These are phyloP conservation scores for Mycena kentingensis DNA, from an alignment of 768 basidiomycete genomes.

Conservation along the genomic window DNA sequence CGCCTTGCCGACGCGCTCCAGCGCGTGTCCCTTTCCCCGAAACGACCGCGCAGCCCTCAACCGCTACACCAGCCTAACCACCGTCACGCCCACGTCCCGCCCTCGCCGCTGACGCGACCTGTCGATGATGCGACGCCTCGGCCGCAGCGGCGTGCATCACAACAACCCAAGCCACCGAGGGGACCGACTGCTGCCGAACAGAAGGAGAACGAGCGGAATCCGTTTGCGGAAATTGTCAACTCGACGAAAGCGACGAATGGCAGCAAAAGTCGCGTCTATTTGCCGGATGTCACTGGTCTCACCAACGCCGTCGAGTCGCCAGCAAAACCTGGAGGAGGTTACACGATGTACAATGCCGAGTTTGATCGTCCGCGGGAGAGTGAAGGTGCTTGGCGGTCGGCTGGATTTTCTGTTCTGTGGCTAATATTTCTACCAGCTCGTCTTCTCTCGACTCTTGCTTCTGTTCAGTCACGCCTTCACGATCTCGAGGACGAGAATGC, in stretches of 20 bases:
- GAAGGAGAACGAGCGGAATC: conserved; percentile 34
- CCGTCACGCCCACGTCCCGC: conserved; percentile 32
- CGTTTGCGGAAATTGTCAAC: conserved; percentile 40
- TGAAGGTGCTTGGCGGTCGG: conserved; percentile 52
- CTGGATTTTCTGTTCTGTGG: neutral
- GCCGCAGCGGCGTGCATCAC: conserved; percentile 37
- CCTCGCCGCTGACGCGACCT: conserved; percentile 17
- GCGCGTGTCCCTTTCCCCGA: conserved; percentile 73
- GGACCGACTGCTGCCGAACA: conserved; percentile 51
- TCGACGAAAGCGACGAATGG: conserved; percentile 25
- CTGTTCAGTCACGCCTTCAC: conserved; percentile 67
- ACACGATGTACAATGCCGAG: conserved; percentile 50
- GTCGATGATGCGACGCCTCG: conserved; percentile 18
- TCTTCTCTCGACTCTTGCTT: conserved; percentile 59
- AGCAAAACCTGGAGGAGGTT: conserved; percentile 54
- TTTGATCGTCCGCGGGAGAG: conserved; percentile 52
- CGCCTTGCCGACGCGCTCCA: conserved; percentile 72
- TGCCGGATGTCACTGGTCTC: conserved; percentile 84
- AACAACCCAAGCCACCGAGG: conserved; percentile 61
- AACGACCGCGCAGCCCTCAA: conserved; percentile 61
- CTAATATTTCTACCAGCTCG: conserved; percentile 45
- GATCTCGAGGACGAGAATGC: conserved; percentile 82
- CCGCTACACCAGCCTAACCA: conserved; percentile 28
- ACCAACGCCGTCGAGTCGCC: conserved; percentile 80
- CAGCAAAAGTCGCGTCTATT: conserved; percentile 46